Percentiles rank a stretch among this genome's conserved stretches.
phyloP scores from a whole-genome alignment of 129 eudicot genomes.

The Rutidosis leptorrhynchoides region DNA sequence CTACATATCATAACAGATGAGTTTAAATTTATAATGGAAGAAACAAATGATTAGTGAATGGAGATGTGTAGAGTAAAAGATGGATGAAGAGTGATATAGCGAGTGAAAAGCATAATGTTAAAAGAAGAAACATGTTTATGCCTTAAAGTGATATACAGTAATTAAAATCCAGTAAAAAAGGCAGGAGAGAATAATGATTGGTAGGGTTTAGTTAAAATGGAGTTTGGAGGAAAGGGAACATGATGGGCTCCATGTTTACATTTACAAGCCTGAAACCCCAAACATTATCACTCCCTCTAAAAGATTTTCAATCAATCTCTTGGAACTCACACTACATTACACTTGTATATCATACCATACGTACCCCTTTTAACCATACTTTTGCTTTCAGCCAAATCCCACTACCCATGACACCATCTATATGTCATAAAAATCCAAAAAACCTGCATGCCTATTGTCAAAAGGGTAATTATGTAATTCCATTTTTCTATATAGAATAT shows the following conservation, averaged over 20 bases:
- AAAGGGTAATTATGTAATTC: neutral
- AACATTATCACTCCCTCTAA: constrained; percentile 46
- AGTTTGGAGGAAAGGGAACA: constrained; percentile 69
- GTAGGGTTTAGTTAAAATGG: constrained; percentile 35
- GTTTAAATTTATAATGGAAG: neutral
- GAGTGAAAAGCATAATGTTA: constrained; percentile 16
- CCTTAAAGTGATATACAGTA: constrained; percentile 23
- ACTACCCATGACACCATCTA: constrained; percentile 48
- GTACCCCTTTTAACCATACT: constrained; percentile 6
- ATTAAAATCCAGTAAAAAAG: constrained; percentile 12
- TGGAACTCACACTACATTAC: constrained; percentile 39
- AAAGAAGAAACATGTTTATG: constrained; percentile 26
- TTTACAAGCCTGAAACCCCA: constrained; percentile 46
- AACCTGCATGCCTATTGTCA: no score
- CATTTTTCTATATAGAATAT: no score
- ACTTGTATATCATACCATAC: constrained; percentile 19
- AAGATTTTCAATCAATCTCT: constrained; percentile 49
- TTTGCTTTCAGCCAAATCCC: constrained; percentile 33
- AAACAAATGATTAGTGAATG: constrained; percentile 17
- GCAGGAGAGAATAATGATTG: constrained; percentile 27
- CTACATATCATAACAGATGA: neutral
- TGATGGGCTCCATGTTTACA: constrained; percentile 84
- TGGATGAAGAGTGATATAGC: constrained; percentile 9
- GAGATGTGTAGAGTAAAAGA: constrained; percentile 8
- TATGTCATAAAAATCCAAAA: constrained; percentile 38